Percentiles rank a stretch among this genome's conserved stretches.
Evolutionary conservation across 306 rosid genomes (phyloP).

Genomic region (Echinosophora koreensis): DNA sequence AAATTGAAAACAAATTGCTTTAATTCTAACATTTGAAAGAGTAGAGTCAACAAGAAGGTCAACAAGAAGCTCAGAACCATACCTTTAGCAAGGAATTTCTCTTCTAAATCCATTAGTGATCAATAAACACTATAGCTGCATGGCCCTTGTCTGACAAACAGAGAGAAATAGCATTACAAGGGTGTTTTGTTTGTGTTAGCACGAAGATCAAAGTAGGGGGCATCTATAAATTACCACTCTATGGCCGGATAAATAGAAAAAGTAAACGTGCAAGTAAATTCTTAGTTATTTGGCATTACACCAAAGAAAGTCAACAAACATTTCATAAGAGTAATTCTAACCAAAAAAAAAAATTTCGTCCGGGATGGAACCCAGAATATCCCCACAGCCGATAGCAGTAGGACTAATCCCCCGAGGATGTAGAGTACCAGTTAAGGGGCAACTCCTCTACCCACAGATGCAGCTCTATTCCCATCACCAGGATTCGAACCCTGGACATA

Average conservation of each 20-base stretch:
- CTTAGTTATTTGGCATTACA: neutral
- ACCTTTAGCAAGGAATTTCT: slow-evolving; percentile 76
- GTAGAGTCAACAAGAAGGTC: slow-evolving; percentile 21
- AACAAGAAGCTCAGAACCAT: slow-evolving; percentile 40
- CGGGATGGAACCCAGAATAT: too few species aligned
- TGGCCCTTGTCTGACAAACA: slow-evolving; percentile 51
- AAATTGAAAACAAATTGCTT: neutral
- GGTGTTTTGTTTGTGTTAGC: neutral
- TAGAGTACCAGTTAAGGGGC: too few species aligned
- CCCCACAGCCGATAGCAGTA: too few species aligned
- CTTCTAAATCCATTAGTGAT: slow-evolving; percentile 74
- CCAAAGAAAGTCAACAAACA: slow-evolving; percentile 31
- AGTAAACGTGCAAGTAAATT: slow-evolving; percentile 24
- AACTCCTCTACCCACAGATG: too few species aligned
- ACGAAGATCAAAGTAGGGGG: slow-evolving; percentile 26
- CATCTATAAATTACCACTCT: slow-evolving; percentile 9
- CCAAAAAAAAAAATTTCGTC: too few species aligned
- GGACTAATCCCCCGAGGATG: too few species aligned
- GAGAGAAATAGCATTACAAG: slow-evolving; percentile 36
- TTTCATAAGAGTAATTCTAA: neutral
- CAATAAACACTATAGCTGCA: slow-evolving; percentile 40
- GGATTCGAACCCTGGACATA: too few species aligned
- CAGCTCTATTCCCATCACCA: too few species aligned
- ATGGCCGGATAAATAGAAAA: slow-evolving; percentile 15
- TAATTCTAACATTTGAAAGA: slow-evolving; percentile 11